phyloP scores from a whole-genome alignment of 2,329 filamentous ascomycete species.

The Diaporthe vaccinii region DNA sequence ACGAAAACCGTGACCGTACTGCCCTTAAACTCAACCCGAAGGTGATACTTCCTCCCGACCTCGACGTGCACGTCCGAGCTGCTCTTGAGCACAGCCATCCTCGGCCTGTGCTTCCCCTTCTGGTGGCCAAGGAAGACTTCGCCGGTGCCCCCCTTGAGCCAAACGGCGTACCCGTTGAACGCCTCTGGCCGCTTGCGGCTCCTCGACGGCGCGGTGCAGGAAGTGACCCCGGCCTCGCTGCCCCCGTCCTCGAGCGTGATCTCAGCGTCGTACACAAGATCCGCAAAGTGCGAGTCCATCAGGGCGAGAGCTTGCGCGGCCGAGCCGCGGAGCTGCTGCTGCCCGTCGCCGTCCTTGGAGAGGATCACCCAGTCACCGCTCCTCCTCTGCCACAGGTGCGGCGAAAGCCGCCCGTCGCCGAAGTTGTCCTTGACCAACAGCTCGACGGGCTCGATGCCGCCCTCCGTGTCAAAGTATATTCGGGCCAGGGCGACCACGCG shows the following conservation, averaged over 20 bases:
- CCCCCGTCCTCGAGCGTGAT: not conserved
- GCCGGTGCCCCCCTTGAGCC: not conserved
- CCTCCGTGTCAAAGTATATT: slow-evolving; percentile 28
- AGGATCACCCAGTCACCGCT: not conserved
- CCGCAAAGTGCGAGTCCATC: slow-evolving; percentile 14
- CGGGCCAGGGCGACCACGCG: slow-evolving; percentile 32
- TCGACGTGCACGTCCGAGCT: not conserved
- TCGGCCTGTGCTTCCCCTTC: not conserved
- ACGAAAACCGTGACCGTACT: not conserved
- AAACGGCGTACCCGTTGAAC: slow-evolving; percentile 22
- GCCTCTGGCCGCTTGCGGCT: not conserved
- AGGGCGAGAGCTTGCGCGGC: not conserved
- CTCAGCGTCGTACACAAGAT: not conserved
- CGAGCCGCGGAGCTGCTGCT: slow-evolving; percentile 1
- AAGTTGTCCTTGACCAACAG: slow-evolving; percentile 20
- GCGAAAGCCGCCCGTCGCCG: not conserved
- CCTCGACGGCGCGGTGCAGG: not conserved
- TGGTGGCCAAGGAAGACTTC: slow-evolving; percentile 8
- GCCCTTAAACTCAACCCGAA: slow-evolving; percentile 8
- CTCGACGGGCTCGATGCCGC: slow-evolving; percentile 22
- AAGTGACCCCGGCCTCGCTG: slow-evolving; percentile 7
- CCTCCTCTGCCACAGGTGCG: not conserved
- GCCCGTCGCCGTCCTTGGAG: not conserved
- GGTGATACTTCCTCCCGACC: not conserved
- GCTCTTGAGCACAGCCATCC: not conserved